Evolutionary conservation across 805 yeast species (phyloP).

Genomic region (Yarrowia deformans): DNA sequence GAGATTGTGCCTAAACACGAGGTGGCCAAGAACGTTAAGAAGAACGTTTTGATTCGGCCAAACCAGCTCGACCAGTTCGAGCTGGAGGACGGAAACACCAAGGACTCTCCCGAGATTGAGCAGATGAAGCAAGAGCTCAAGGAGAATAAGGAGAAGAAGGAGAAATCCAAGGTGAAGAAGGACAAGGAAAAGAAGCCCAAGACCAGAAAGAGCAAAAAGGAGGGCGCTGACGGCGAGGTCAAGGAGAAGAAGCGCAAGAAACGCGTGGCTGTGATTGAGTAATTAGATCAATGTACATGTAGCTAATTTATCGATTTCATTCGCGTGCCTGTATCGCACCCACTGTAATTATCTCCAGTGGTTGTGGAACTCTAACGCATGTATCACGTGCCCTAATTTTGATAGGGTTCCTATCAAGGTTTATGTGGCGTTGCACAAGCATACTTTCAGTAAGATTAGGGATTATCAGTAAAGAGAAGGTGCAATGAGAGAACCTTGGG

Average conservation of each 20-base stretch:
- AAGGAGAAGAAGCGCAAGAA: conserved; percentile 39
- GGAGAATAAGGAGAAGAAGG: conserved; percentile 6
- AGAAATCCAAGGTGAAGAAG: conserved; percentile 28
- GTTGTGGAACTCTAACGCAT: neutral
- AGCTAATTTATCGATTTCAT: neutral
- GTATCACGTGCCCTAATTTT: conserved; percentile 3
- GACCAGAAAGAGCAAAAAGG: conserved; percentile 43
- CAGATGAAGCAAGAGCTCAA: conserved; percentile 35
- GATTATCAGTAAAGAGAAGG: conserved; percentile 10
- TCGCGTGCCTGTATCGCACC: too few relatives aligned
- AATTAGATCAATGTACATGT: neutral
- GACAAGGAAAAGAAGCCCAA: conserved; percentile 39
- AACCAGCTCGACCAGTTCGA: conserved; percentile 44
- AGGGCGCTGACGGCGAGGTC: conserved; percentile 18
- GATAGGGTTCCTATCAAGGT: conserved; percentile 32
- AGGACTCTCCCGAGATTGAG: conserved; percentile 40
- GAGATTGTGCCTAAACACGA: conserved; percentile 39
- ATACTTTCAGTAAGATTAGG: conserved; percentile 6
- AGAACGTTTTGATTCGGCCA: conserved; percentile 21
- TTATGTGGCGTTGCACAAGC: conserved; percentile 38
- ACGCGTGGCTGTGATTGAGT: conserved; percentile 39
- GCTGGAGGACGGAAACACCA: conserved; percentile 37
- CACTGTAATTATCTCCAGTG: too few relatives aligned
- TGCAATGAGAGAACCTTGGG: conserved; percentile 20
- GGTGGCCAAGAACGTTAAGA: conserved; percentile 22